Evolutionary conservation across 2,329 filamentous ascomycete species (phyloP).

Genomic region (Aspergillus sp.): DNA sequence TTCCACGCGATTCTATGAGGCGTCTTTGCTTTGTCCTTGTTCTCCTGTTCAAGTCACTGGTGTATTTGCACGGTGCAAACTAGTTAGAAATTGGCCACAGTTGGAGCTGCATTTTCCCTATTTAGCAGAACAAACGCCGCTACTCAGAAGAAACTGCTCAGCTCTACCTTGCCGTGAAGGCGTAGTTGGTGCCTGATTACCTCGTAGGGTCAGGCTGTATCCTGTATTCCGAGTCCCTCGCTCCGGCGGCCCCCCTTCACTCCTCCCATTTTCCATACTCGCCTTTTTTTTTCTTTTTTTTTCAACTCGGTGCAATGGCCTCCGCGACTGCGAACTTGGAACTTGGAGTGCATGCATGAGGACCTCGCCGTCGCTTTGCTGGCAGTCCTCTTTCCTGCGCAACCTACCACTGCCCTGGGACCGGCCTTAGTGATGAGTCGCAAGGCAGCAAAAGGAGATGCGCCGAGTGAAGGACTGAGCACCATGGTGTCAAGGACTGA

Average conservation of each 20-base stretch:
- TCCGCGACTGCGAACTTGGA: not conserved
- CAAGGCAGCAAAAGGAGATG: not conserved
- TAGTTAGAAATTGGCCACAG: conserved; percentile 9
- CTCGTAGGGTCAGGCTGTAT: not conserved
- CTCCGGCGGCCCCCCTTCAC: not conserved
- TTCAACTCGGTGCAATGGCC: not conserved
- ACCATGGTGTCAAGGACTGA: not conserved
- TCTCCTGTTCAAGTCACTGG: not conserved
- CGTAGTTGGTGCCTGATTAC: not conserved
- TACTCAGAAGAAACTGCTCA: not conserved
- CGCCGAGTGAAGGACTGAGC: not conserved
- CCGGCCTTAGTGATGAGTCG: not conserved
- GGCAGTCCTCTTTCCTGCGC: not conserved
- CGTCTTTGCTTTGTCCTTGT: not conserved
- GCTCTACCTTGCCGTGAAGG: not conserved
- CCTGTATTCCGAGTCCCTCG: not conserved
- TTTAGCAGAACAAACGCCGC: not conserved
- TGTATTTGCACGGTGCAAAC: not conserved
- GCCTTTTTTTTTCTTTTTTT: not conserved
- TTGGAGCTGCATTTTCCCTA: conserved; percentile 1
- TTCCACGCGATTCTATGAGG: not conserved
- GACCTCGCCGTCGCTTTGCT: not conserved
- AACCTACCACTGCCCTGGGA: not conserved
- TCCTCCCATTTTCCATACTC: not conserved
- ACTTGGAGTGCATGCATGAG: not conserved